A percentile compares a stretch with the other conserved stretches of the same genome.
phyloP scores from a whole-genome alignment of 108 stramenopile genomes.

The Cyclotella baltica region DNA sequence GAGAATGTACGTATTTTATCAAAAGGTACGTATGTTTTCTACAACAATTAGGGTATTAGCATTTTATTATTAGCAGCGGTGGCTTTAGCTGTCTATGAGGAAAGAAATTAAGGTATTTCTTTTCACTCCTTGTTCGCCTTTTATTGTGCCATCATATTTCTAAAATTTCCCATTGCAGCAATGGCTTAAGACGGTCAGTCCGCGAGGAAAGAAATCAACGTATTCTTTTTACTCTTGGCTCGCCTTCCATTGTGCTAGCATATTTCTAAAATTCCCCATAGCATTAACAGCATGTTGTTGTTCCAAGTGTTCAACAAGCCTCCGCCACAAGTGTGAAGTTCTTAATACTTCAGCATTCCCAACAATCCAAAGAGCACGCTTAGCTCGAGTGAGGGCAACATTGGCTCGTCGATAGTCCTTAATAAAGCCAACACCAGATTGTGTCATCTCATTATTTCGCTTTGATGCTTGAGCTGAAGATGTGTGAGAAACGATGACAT shows the following conservation, averaged over 20 bases:
- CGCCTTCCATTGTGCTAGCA: constrained; percentile 15
- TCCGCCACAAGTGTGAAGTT: constrained; percentile 37
- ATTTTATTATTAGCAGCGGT: no score
- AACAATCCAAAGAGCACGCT: constrained; percentile 57
- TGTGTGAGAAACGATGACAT: neutral
- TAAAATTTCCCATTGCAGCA: constrained; percentile 6
- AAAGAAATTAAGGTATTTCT: neutral
- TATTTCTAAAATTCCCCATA: constrained; percentile 10
- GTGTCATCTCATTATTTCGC: constrained; percentile 1
- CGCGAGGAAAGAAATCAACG: neutral
- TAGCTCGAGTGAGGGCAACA: constrained; percentile 70
- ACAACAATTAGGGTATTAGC: no score
- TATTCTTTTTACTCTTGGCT: constrained; percentile 8
- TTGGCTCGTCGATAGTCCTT: constrained; percentile 63
- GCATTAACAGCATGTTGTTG: neutral
- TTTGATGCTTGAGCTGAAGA: neutral
- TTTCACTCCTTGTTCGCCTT: constrained; percentile 8
- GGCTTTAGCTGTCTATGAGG: neutral
- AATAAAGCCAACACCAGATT: constrained; percentile 55
- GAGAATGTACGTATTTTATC: no score
- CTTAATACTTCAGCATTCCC: constrained; percentile 54
- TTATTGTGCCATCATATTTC: constrained; percentile 7
- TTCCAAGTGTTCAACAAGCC: constrained; percentile 3
- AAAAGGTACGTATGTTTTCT: no score
- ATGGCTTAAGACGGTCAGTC: neutral